Evolutionary conservation across 2,329 filamentous ascomycete genomes (phyloP), one percentile per base, ranked within the genome.

Genomic region (Pseudogymnoascus sp.): DNA sequence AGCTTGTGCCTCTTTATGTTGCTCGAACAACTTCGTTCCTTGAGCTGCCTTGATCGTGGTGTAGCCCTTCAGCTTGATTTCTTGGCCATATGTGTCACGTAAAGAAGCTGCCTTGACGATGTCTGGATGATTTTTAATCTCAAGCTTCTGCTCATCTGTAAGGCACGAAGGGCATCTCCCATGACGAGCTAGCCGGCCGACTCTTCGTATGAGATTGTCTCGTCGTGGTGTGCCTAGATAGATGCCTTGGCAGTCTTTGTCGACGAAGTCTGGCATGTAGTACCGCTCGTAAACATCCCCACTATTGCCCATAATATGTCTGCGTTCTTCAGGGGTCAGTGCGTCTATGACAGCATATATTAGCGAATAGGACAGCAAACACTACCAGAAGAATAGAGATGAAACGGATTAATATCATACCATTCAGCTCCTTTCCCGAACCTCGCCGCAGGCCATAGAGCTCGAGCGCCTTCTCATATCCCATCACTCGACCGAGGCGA

Each of bases 401-500:
- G 7, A 60, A 51, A 51, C 13, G 31, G 61, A 43, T 39, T 25
- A 43, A 4, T 62, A 28, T 66, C 66, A 64, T 68, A 72, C 68
- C 48, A 65, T 71, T 71, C 25, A 72, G 65, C 62, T 68, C 68
- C 61, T 73, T 71, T 54, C 68, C 63, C 31, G 64, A 71, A 48
- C 63, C 70, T 66, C 66, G 65, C 57, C 62, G 62, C 25, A 72
- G 61, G 67, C 71, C 60, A 61, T 73, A 73, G n/a, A 63, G 71
- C 64, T 72, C 54, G 28, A 72, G 66, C 60, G 41, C 54, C 64
- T 73, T 72, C 63, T 63, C 39, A 66, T 65, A 71, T 16, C 68
- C 63, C 61, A 63, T 65, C 3, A 62, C 68, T 74, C 48, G 73
- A 69, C 45, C 72, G 74, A 69, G 69, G 75, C 62, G 77, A 75